These are phyloP conservation scores for Monilinia fructigena DNA, from an alignment of 2,329 filamentous ascomycete genomes.

Conservation along the genomic window DNA sequence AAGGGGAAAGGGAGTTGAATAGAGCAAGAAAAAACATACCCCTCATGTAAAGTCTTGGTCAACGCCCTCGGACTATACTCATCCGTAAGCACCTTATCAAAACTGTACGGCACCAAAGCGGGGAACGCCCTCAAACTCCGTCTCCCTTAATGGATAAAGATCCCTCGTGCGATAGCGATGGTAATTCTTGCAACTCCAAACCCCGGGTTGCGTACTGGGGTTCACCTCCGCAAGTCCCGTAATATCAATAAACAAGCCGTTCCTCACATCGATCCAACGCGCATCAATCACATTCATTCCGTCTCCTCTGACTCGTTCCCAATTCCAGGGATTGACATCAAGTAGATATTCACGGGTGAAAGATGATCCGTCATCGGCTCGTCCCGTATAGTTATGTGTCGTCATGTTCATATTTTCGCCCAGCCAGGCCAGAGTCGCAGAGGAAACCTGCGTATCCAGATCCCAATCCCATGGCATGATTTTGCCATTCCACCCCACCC, in stretches of 20 bases:
- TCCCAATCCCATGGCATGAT: conserved; percentile 85
- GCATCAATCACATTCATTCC: conserved; percentile 81
- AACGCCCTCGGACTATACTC: conserved; percentile 66
- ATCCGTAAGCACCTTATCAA: conserved; percentile 62
- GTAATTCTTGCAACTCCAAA: conserved; percentile 78
- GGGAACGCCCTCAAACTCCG: conserved; percentile 71
- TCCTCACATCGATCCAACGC: conserved; percentile 74
- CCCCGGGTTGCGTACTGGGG: conserved; percentile 55
- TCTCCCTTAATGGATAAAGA: conserved; percentile 72
- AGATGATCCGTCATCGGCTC: conserved; percentile 43
- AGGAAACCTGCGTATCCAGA: conserved; percentile 75
- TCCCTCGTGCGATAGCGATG: conserved; percentile 71
- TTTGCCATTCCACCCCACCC: conserved; percentile 83
- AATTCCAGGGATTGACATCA: conserved; percentile 72
- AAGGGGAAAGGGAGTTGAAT: not conserved
- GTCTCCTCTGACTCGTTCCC: conserved; percentile 59
- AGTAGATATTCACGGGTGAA: conserved; percentile 62
- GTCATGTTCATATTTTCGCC: conserved; percentile 68
- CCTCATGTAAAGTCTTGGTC: conserved; percentile 58
- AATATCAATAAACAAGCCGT: conserved; percentile 80
- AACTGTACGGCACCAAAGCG: conserved; percentile 67
- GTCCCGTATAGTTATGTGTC: conserved; percentile 44
- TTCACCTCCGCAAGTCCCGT: conserved; percentile 72
- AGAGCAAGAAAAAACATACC: conserved; percentile 48
- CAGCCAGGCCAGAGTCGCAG: conserved; percentile 63